Percentiles rank a stretch among this genome's conserved stretches.
Conservation (phyloP, 2,329 filamentous ascomycete species). For the Diaporthe sp. region DNA sequence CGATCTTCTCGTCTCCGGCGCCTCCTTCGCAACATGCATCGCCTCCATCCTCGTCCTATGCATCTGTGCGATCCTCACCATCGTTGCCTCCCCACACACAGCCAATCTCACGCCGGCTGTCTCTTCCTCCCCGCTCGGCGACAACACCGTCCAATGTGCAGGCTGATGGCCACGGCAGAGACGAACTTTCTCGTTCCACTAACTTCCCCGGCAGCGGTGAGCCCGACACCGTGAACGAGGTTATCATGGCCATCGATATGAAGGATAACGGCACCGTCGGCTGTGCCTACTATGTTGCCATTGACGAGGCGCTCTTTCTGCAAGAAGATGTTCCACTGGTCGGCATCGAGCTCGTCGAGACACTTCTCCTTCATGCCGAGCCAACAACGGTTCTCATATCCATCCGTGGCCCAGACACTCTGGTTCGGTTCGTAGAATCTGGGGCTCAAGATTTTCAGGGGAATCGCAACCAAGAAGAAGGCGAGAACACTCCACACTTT, state of each 20-base stretch:
- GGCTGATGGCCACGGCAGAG: constrained; percentile 7
- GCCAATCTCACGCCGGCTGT: constrained; percentile 1
- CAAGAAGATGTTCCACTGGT: constrained; percentile 81
- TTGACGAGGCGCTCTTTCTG: constrained; percentile 76
- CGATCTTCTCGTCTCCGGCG: constrained; percentile 26
- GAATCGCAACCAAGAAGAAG: constrained; percentile 35
- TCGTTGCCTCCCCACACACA: constrained; percentile 24
- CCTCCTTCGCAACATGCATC: background rate
- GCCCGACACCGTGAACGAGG: constrained; percentile 63
- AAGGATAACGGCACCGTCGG: constrained; percentile 78
- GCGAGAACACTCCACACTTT: constrained; percentile 31
- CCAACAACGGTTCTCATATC: constrained; percentile 67
- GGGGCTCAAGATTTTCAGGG: constrained; percentile 47
- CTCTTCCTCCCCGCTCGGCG: constrained; percentile 4
- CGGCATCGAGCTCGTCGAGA: constrained; percentile 75
- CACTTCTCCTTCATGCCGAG: constrained; percentile 63
- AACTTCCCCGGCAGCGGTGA: constrained; percentile 35
- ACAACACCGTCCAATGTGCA: background rate
- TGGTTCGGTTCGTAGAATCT: constrained; percentile 50
- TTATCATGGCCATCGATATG: constrained; percentile 85
- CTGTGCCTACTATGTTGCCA: constrained; percentile 83
- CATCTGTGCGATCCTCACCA: constrained; percentile 25
- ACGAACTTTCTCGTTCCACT: background rate
- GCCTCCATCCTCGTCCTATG: background rate
- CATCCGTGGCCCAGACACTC: constrained; percentile 53